Evolutionary conservation across 176 grass and related monocot genomes (phyloP), one percentile per base, ranked within the genome.

Genomic region (Zizania latifolia): DNA sequence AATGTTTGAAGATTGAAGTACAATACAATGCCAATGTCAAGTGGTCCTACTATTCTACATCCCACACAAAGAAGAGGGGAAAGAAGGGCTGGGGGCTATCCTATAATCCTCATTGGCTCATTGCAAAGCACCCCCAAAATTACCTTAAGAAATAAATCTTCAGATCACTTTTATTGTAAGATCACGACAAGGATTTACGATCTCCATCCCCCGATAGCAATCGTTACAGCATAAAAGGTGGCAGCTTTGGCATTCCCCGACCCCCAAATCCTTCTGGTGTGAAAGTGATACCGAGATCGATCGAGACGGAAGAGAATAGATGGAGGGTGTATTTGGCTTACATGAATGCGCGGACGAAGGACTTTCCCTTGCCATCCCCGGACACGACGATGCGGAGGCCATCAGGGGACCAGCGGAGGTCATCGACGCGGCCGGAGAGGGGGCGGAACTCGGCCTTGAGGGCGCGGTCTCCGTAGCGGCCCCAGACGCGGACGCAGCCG

Each of bases 371-470:
- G 33, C 95, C 95, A n/a, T 99, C 95, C 27, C 95, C 95, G 6
- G 82, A 90, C 0, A 90, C 95, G 19, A 99, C 95, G 39, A 99
- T 99, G 53, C 95, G 84, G 14, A 92, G 85, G 39, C 91, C 91
- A 10, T 99, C 95, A 54, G 95, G 89, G 13, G 95, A 99, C 95
- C 95, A 99, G 0, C 93, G 95, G 30, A 99, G 81, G 66, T 99
- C 95, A 79, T 99, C 95, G 72, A 99, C 86, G 75, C 91, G 81
- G 5, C 95, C 95, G 1, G 95, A 92, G 37, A 99, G 70, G 63
- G 90, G 88, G 54, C 91, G 78, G 71, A 94, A 99, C 95, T 99
- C 95, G 57, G 88, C 90, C 84, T 94, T 99, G 35, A 99, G 81
- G 8, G 92, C 95, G 50, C 95, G 86, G 81, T 99, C 95, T 22